Evolutionary conservation across 148 eudicot species (phyloP), one percentile per base, ranked within the genome.

Genomic region (Bassia scoparia): DNA sequence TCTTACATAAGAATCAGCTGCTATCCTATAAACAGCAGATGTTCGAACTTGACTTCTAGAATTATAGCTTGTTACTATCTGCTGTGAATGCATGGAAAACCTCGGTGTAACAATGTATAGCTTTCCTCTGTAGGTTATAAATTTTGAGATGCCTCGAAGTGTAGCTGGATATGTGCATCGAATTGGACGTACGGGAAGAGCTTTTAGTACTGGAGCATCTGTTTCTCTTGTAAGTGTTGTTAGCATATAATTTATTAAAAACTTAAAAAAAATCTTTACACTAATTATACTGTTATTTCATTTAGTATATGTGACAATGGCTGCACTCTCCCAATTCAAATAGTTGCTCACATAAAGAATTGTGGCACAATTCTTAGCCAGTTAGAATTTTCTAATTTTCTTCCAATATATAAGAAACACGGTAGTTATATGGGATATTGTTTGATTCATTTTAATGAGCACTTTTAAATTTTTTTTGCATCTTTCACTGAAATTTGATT

Each of bases 161-260:
- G 87, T 85, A 43, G 94, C 86, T 5, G 94, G 97, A 64, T 96
- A 96, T 77, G 84, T 96, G 55, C 97, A 92, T 77, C 92, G 99
- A 30, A 90, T 92, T 80, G 99, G 99, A 61, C 97, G 99, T 50
- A 92, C 99, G n/a, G 99, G 99, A 83, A 85, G 99, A 83, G 97
- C 97, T 48, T 85, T 82, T 79, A 87, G 80, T 70, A 86, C 93
- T 52, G 99, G 99, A 69, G 96, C 91, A 77, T 95, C 99, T 68
- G 89, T 92, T 73, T 96, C 99, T 76, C 84, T 96, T 69, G 99
- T 92, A 83, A 80, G 97, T 66, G 66, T 27, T 35, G 60, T 24
- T 54, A 24, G 38, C 17, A 9, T 20, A 30, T 24, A 33, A 59
- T 37, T 20, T 14, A n/a, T n/a, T 14, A 18, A 3, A 48, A 3